Evolutionary conservation across 1,284 basidiomycete species (phyloP).

Genomic region (Sphagnurus paluster): DNA sequence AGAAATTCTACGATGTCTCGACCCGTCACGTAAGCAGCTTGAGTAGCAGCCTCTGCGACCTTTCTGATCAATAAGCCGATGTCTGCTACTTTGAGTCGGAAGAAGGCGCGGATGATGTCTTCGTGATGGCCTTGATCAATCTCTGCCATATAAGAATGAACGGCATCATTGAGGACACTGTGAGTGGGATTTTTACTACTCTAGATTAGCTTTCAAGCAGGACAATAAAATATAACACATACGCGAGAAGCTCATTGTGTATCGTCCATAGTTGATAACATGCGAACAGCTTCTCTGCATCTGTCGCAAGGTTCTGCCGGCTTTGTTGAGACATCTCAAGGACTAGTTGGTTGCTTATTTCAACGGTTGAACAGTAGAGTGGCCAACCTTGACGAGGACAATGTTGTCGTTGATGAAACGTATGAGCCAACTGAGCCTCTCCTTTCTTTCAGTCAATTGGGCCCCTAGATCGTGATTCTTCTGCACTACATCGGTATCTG

Average conservation of each 20-base stretch:
- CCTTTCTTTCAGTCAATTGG: conserved; percentile 77
- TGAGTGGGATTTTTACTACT: conserved; percentile 47
- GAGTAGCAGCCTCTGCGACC: conserved; percentile 46
- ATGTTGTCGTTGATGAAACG: conserved; percentile 87
- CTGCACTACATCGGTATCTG: conserved; percentile 74
- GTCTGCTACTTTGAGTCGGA: conserved; percentile 69
- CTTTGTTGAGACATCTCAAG: conserved; percentile 77
- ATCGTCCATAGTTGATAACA: conserved; percentile 83
- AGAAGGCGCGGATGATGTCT: conserved; percentile 85
- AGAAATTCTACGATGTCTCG: conserved; percentile 46
- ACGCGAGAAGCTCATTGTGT: conserved; percentile 76
- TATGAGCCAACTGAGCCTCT: conserved; percentile 80
- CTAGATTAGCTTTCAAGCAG: neutral
- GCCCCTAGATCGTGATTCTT: conserved; percentile 79
- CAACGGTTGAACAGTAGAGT: neutral
- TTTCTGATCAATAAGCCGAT: conserved; percentile 58
- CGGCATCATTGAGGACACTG: conserved; percentile 63
- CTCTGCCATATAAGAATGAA: conserved; percentile 65
- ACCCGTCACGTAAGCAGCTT: conserved; percentile 40
- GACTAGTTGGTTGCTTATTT: conserved; percentile 7
- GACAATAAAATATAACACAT: conserved; percentile 25
- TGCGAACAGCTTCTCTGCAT: conserved; percentile 88
- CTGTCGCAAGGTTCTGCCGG: conserved; percentile 75
- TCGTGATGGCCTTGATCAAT: conserved; percentile 60
- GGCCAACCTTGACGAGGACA: conserved; percentile 65